A percentile compares a stretch with the other conserved stretches of the same genome.
Evolutionary conservation across 2,329 filamentous ascomycete species (phyloP).

Genomic region (Hypocrella siamensis): DNA sequence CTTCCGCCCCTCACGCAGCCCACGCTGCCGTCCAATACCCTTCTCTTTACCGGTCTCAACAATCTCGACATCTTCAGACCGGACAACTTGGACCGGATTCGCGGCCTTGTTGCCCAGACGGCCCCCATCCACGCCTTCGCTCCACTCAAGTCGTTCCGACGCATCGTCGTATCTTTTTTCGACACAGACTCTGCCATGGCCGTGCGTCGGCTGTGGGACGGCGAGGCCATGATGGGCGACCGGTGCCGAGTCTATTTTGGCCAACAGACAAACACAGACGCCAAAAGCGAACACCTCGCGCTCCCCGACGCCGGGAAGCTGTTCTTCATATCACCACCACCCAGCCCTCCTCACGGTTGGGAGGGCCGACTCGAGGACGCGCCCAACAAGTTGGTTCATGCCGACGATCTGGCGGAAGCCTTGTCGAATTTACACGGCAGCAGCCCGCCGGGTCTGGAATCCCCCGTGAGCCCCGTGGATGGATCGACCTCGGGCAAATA

Average conservation of each 20-base stretch:
- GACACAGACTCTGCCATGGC: slow-evolving; percentile 52
- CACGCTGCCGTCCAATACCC: slow-evolving; percentile 67
- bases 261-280: slow-evolving; percentile 40
- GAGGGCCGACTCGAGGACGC: slow-evolving; percentile 52
- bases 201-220: slow-evolving; percentile 59
- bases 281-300: slow-evolving; percentile 41
- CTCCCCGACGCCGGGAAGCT: slow-evolving; percentile 55
- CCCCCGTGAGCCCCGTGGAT: slow-evolving; percentile 16
- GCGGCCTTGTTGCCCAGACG: slow-evolving; percentile 52
- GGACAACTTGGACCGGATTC: slow-evolving; percentile 58
- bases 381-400: slow-evolving; percentile 54
- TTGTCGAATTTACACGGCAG: slow-evolving; percentile 44
- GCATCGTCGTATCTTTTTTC: slow-evolving; percentile 68
- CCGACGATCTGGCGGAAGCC: slow-evolving; percentile 52
- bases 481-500: slow-evolving; percentile 10
- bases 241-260: slow-evolving; percentile 55
- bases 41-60: slow-evolving; percentile 69
- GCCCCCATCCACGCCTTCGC: slow-evolving; percentile 64
- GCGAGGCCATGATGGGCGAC: slow-evolving; percentile 56
- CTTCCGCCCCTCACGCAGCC: slow-evolving; percentile 55
- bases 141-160: slow-evolving; percentile 67
- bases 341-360: slow-evolving; percentile 53
- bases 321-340: slow-evolving; percentile 58
- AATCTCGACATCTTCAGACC: slow-evolving; percentile 59
- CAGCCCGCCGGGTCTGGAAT: slow-evolving; percentile 9